Percentiles rank a stretch among this genome's conserved stretches.
phyloP scores from a whole-genome alignment of 139 green algal genomes.

The Ettlia oleoabundans region DNA sequence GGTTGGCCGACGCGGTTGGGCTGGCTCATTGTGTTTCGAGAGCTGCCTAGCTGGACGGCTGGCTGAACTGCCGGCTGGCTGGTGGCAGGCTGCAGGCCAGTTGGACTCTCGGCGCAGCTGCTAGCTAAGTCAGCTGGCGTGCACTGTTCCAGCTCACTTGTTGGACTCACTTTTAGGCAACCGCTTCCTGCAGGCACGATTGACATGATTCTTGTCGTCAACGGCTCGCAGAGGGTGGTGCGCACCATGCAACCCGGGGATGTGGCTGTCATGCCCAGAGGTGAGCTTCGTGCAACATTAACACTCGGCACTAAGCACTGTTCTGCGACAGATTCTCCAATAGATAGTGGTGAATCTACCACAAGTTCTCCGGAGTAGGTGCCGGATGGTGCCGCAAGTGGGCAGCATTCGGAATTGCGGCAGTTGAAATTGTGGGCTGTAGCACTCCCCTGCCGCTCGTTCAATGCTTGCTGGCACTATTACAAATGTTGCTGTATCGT shows the following conservation, averaged over 20 bases:
- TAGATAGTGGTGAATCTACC: background rate
- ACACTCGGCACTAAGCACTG: no score
- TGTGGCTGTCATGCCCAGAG: constrained; percentile 6
- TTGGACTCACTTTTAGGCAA: background rate
- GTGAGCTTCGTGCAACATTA: no score
- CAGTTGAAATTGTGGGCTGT: no score
- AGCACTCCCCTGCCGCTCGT: no score
- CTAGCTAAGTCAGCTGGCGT: background rate
- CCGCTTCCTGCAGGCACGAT: constrained; percentile 25
- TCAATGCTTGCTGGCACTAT: no score
- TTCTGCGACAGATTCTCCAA: background rate
- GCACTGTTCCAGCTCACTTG: background rate
- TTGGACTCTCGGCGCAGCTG: no score
- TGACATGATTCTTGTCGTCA: constrained; percentile 10
- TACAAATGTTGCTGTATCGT: no score
- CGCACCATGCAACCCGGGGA: constrained; percentile 27
- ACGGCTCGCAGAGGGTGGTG: constrained; percentile 21
- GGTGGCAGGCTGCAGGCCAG: no score
- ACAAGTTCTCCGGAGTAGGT: no score
- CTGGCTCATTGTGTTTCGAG: background rate
- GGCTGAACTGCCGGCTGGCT: no score
- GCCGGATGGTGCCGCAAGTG: no score
- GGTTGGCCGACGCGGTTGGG: background rate
- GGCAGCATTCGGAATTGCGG: no score
- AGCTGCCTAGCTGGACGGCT: background rate